Evolutionary conservation across 495 filamentous ascomycete species (phyloP).

Genomic region (Penicillium turbatum): DNA sequence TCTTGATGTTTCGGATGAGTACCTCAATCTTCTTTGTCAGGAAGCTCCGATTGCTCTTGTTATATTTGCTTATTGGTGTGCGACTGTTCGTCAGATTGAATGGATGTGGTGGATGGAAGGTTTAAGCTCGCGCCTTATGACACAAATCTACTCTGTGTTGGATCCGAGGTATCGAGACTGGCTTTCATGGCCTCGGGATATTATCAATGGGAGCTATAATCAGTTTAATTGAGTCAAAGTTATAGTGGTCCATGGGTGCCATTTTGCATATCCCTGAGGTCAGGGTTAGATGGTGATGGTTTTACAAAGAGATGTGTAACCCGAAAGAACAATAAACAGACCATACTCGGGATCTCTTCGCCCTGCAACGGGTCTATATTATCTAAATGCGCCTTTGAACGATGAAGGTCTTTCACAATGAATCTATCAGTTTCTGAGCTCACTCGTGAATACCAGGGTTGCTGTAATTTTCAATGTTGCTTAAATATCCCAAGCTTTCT

Average conservation of each 20-base stretch:
- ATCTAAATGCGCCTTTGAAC: too few species aligned
- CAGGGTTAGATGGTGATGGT: too few species aligned
- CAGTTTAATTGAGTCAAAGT: background rate
- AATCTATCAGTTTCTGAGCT: too few species aligned
- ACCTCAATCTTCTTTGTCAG: constrained; percentile 16
- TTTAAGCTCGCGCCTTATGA: constrained; percentile 22
- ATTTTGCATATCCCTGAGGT: too few species aligned
- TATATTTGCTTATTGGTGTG: constrained; percentile 31
- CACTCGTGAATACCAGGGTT: too few species aligned
- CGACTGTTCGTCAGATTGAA: constrained; percentile 22
- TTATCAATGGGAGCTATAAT: background rate
- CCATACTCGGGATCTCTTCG: too few species aligned
- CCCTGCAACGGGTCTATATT: too few species aligned
- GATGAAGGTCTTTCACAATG: too few species aligned
- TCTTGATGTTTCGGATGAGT: constrained; percentile 22
- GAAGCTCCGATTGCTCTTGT: constrained; percentile 23
- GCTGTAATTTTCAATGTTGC: too few species aligned
- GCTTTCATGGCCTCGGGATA: constrained; percentile 14
- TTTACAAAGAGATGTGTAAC: too few species aligned
- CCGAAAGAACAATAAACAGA: too few species aligned
- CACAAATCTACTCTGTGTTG: constrained; percentile 17
- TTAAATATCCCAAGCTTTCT: too few species aligned
- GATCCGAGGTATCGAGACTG: constrained; percentile 18
- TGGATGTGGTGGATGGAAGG: constrained; percentile 36
- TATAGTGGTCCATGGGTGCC: background rate